Base-by-base conservation (phyloP, 1,139 yeast species). In the Kluyveromyces sp. region DNA sequence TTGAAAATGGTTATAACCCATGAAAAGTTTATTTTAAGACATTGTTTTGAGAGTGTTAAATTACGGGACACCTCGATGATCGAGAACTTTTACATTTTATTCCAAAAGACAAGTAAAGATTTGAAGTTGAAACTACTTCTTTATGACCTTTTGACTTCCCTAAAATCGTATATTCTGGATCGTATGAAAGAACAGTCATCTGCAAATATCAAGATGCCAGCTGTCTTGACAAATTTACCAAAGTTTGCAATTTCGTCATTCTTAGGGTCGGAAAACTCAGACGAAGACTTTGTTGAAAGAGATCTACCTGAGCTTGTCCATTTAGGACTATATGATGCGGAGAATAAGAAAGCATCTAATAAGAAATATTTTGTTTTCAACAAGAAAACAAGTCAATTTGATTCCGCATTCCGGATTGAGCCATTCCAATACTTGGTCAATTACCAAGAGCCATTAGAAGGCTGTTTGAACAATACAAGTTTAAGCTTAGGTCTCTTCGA, bases 401-500 rank as follows among this genome's bases (percentile, higher is more conserved):
- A 45, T 25, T 47, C 53, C 38, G 38, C 45, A 30, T 48, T 62
- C 30, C 45, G 50, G 26, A 50, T 49, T 37, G 59, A 57, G 38
- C 59, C 65, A 7, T 61, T 58, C 47, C 57, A 59, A 41, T 41
- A 51, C 30, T 54, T 62, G 37, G 51, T 50, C 37, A 62, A 58
- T 44, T 58, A 55, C 43, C 65, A 60, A 39, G 48, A 57, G 7
- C 58, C 54, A 8, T 21, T 26, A 4, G 42, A 36, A 21, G 37
- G 48, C 6, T 44, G 44, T 2, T 53, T 61, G 44, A 63, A 63
- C 40, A 59, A 61, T 41, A 51, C 65, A 4, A 58, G 63, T 38
- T 45, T 60, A 32, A 84, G 83, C 57, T 67, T 89, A 46, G 82
- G 84, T 51, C 67, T 83, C 48, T 88, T 90, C 61, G 92, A 84